Evolutionary conservation across 2,329 filamentous ascomycete species (phyloP).

Genomic region (Coniochaeta pulveracea): DNA sequence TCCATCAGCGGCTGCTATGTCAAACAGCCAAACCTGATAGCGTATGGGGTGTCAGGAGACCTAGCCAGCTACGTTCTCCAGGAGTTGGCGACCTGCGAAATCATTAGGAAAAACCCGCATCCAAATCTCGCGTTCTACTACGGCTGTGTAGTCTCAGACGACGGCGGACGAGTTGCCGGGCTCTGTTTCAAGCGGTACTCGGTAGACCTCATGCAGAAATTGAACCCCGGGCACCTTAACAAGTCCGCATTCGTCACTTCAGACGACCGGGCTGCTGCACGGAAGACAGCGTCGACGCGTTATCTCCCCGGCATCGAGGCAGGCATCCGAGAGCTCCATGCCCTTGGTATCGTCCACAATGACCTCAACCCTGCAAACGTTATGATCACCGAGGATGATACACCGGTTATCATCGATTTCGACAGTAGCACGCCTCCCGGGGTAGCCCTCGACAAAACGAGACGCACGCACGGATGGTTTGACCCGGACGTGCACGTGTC

Average conservation of each 20-base stretch:
- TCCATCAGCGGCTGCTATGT: neutral
- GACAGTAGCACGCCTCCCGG: neutral
- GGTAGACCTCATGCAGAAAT: neutral
- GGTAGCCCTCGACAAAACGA: neutral
- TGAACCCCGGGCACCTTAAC: neutral
- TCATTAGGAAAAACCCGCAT: neutral
- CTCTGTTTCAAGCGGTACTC: neutral
- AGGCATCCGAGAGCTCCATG: neutral
- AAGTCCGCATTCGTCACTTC: neutral
- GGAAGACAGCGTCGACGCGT: neutral
- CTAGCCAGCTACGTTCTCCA: neutral
- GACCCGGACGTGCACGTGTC: neutral
- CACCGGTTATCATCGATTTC: constrained; percentile 1
- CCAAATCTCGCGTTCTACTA: neutral
- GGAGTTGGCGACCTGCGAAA: neutral
- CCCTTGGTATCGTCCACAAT: neutral
- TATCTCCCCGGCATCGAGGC: constrained; percentile 6
- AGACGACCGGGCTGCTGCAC: neutral
- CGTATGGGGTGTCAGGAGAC: neutral
- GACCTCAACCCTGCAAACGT: constrained; percentile 2
- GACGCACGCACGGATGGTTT: neutral
- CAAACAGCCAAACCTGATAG: neutral
- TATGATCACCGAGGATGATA: neutral
- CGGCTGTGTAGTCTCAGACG: neutral
- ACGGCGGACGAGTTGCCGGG: neutral